Base-by-base conservation (phyloP, 208 protist genomes). In the Blechomonas ayalai region DNA sequence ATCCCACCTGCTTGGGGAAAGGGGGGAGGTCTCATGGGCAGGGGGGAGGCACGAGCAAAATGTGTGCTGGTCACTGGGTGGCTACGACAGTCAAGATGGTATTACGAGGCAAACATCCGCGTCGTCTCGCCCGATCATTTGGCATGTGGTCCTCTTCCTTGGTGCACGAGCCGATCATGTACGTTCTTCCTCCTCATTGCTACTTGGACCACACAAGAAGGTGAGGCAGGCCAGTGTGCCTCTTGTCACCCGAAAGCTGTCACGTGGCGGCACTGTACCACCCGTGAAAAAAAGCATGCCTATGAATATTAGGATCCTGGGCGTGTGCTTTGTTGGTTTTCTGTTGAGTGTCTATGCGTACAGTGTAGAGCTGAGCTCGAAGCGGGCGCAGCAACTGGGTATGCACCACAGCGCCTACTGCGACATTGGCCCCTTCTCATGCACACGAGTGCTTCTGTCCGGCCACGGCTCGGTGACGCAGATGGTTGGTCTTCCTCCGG, bases 381-480 rank as follows among this genome's bases (percentile, higher is more conserved):
- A 66, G 18, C 49, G 42, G 23, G 66, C 71, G 16, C 53, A 65
- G 40, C 36, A 59, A 53, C 27, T 78, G 20, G 74, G 71, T 25
- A 9, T 58, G 4, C 13, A 37, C 22, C 83, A 84, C 50, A 55
- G 46, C 19, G 74, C 79, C 10, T 69, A 64, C 51, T 88, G 79
- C 60, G 79, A 88, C 36, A 61, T 88, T 25, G 74, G 79, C 2
- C 49, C 55, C 1, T 88, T 88, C 52, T 83, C 73, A 2, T 88
- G 79, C 68, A 88, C 74, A 0, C 59, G 61, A 28, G 67, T 83
- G 26, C 82, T 88, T 39, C 72, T 71, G 19, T 88, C 79, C n/a
- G 65, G 82, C 40, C 83, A 73, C 38, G 64, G 71, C 19, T 66
- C 49, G 22, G 31, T 57, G 6, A 73, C 74, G 12, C 68, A 73